These are phyloP conservation scores for Borovskyia barvae DNA, from an alignment of 208 protist species.

Conservation along the genomic window DNA sequence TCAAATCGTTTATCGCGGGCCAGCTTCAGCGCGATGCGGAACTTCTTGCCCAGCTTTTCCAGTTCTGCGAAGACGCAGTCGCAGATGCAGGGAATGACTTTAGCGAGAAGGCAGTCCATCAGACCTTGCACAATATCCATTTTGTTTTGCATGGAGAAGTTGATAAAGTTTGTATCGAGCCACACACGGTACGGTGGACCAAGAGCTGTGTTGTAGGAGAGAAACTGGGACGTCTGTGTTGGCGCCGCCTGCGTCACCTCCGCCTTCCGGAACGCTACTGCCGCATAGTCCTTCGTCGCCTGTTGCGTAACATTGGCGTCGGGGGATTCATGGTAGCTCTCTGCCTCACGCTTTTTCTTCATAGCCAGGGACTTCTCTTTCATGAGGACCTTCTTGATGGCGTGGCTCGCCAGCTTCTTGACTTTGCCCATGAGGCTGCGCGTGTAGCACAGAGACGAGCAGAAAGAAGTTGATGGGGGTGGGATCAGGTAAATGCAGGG, in stretches of 20 bases:
- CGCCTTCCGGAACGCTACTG: conserved; percentile 58
- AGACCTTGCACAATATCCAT: conserved; percentile 97
- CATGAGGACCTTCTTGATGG: conserved; percentile 91
- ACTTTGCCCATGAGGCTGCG: conserved; percentile 90
- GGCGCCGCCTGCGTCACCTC: conserved; percentile 64
- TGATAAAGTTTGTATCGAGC: conserved; percentile 99
- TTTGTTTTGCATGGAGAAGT: conserved; percentile 99
- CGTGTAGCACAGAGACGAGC: no score
- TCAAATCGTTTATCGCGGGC: conserved; percentile 98
- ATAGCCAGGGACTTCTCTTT: conserved; percentile 81
- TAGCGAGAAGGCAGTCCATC: conserved; percentile 99
- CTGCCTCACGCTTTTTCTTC: conserved; percentile 89
- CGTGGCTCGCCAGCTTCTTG: conserved; percentile 62
- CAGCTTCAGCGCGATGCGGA: conserved; percentile 91
- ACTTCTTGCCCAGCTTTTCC: conserved; percentile 98
- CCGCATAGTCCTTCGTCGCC: conserved; percentile 63
- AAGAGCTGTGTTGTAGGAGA: conserved; percentile 96
- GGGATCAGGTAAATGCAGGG: no score
- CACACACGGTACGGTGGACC: conserved; percentile 98
- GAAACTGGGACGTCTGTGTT: conserved; percentile 92
- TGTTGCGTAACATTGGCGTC: conserved; percentile 36
- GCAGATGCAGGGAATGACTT: conserved; percentile 98
- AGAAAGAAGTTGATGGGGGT: no score
- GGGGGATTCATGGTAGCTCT: conserved; percentile 53
- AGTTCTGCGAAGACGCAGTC: conserved; percentile 99